These are phyloP conservation scores for Lodderomyces theae DNA, from an alignment of 1,139 yeast genomes.

Conservation along the genomic window DNA sequence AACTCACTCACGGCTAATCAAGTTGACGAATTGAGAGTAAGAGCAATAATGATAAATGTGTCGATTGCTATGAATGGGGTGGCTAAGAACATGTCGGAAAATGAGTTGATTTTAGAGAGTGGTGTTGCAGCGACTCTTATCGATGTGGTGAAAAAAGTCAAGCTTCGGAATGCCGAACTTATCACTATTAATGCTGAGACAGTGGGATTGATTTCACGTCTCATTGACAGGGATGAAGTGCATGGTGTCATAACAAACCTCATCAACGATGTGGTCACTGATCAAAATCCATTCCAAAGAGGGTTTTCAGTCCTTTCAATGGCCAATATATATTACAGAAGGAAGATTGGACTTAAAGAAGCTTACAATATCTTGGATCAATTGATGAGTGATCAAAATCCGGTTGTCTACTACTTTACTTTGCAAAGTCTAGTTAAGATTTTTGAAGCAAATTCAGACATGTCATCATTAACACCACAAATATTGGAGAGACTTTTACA, in stretches of 20 bases:
- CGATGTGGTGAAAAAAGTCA: constrained; percentile 56
- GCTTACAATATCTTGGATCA: constrained; percentile 60
- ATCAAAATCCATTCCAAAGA: constrained; percentile 56
- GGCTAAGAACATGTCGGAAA: constrained; percentile 33
- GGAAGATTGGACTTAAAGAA: constrained; percentile 32
- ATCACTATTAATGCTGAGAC: constrained; percentile 62
- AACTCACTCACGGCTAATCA: constrained; percentile 39
- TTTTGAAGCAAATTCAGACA: constrained; percentile 54
- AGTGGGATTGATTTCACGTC: constrained; percentile 57
- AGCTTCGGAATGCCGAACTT: constrained; percentile 34
- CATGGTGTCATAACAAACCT: constrained; percentile 52
- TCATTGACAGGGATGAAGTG: constrained; percentile 33
- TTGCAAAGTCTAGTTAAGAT: constrained; percentile 57
- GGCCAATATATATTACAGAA: constrained; percentile 53
- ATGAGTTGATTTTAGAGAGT: constrained; percentile 32
- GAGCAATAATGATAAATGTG: constrained; percentile 60
- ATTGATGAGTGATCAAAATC: constrained; percentile 77
- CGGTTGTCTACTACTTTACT: constrained; percentile 73
- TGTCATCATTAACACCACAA: constrained; percentile 45
- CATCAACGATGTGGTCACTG: constrained; percentile 57
- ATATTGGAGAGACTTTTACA: constrained; percentile 45
- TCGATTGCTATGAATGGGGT: constrained; percentile 64
- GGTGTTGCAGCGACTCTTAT: constrained; percentile 50
- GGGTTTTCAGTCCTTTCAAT: constrained; percentile 62
- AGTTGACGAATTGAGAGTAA: constrained; percentile 31